Evolutionary conservation across 192 early-diverging fungal genomes (phyloP).

Genomic region (Backusella tuberculispora): DNA sequence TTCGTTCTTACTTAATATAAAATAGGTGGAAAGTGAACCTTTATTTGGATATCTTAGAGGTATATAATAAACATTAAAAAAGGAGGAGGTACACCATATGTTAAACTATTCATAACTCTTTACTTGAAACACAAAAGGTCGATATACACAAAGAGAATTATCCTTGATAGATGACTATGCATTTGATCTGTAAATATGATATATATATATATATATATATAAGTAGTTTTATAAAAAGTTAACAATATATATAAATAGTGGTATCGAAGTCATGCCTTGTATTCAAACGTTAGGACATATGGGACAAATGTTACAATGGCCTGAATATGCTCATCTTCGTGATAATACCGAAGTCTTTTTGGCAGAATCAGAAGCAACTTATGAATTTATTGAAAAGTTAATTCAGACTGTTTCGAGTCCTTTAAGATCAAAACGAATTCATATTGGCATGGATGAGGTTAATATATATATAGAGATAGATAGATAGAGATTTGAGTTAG

Average conservation of each 20-base stretch:
- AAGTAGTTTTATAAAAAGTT: background rate
- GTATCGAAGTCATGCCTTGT: conserved; percentile 86
- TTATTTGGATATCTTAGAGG: conserved; percentile 78
- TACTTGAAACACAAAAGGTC: conserved; percentile 36
- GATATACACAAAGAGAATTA: conserved; percentile 77
- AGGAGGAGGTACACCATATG: background rate
- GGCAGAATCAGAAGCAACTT: conserved; percentile 73
- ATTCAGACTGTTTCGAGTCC: conserved; percentile 67
- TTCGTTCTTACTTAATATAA: background rate
- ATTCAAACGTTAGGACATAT: conserved; percentile 91
- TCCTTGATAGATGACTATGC: conserved; percentile 80
- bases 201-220: too few relatives aligned
- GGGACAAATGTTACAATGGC: conserved; percentile 91
- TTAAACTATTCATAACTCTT: background rate
- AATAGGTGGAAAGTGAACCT: conserved; percentile 58
- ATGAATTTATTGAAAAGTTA: conserved; percentile 76
- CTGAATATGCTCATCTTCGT: conserved; percentile 71
- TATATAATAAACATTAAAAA: background rate
- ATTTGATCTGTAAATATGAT: conserved; percentile 46
- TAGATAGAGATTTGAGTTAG: background rate
- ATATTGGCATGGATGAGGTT: conserved; percentile 89
- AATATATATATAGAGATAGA: too few relatives aligned
- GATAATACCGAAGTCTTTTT: conserved; percentile 85
- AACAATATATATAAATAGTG: conserved; percentile 42
- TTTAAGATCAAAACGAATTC: conserved; percentile 78